Evolutionary conservation across 306 rosid genomes (phyloP).

Genomic region (Quercus berberidifolia): DNA sequence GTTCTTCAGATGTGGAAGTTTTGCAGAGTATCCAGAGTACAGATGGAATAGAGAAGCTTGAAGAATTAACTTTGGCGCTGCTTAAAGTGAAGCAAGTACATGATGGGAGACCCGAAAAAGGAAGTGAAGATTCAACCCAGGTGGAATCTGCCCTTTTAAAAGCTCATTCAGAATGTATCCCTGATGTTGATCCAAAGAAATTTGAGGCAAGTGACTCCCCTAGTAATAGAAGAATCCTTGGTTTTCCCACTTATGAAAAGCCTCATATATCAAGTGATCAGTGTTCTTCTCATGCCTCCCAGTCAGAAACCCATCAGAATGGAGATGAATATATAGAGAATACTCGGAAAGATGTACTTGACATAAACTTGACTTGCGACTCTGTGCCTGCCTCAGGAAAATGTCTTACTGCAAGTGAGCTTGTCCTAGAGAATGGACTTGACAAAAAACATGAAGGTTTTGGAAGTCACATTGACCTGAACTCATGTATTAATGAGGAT

Average conservation of each 20-base stretch:
- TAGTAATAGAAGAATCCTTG: constrained; percentile 12
- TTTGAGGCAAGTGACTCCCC: constrained; percentile 22
- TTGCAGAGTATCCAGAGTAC: constrained; percentile 23
- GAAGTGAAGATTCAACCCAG: constrained; percentile 18
- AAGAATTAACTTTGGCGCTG: constrained; percentile 22
- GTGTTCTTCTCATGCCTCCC: constrained; percentile 20
- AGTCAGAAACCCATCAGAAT: constrained; percentile 21
- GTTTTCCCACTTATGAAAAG: constrained; percentile 16
- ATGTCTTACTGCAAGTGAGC: constrained; percentile 19
- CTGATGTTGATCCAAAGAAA: constrained; percentile 21
- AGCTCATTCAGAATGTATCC: constrained; percentile 9
- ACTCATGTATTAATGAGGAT: constrained; percentile 42
- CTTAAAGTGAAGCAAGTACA: constrained; percentile 22
- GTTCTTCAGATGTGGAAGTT: constrained; percentile 23
- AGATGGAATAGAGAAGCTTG: constrained; percentile 17
- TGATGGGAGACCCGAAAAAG: constrained; percentile 19
- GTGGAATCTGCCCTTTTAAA: constrained; percentile 15
- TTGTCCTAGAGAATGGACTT: constrained; percentile 22
- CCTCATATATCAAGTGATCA: constrained; percentile 12
- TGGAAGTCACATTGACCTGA: constrained; percentile 58
- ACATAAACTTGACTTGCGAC: constrained; percentile 22
- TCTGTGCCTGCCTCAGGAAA: constrained; percentile 18
- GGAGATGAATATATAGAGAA: constrained; percentile 21
- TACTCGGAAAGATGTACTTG: constrained; percentile 22
- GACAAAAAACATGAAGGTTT: constrained; percentile 19